phyloP scores from a whole-genome alignment of 768 basidiomycete species.

The Tylopilus plumbeoviolaceoides region DNA sequence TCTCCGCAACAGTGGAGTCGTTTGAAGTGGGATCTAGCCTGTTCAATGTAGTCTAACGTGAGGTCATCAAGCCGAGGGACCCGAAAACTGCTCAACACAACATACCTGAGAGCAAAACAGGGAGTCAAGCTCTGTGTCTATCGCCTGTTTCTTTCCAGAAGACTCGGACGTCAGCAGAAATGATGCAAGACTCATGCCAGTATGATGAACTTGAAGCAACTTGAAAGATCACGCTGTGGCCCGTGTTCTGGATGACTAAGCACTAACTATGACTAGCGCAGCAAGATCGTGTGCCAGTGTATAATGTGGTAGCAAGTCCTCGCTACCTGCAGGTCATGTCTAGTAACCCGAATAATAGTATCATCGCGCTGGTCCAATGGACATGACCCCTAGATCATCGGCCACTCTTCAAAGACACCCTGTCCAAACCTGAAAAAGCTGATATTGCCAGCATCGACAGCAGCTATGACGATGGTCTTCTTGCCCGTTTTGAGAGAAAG shows the following conservation, averaged over 20 bases:
- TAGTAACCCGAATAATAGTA: no score
- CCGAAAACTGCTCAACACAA: background rate
- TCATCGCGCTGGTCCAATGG: background rate
- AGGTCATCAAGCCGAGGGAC: constrained; percentile 6
- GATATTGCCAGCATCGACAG: constrained; percentile 81
- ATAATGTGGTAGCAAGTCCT: no score
- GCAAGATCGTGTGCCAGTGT: no score
- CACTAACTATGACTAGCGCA: background rate
- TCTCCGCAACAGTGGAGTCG: background rate
- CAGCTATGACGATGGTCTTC: constrained; percentile 80
- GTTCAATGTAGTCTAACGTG: constrained; percentile 5
- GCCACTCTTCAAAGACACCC: constrained; percentile 81
- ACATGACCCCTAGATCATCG: constrained; percentile 42
- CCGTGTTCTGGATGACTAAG: constrained; percentile 10
- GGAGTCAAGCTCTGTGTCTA: constrained; percentile 62
- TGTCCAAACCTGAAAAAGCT: constrained; percentile 88
- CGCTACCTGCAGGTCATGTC: no score
- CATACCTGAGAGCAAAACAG: constrained; percentile 56
- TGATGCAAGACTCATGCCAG: constrained; percentile 52
- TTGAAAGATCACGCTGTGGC: no score
- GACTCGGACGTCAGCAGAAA: constrained; percentile 39
- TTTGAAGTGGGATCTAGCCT: constrained; percentile 3
- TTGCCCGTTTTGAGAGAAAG: constrained; percentile 78
- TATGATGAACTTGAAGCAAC: constrained; percentile 27
- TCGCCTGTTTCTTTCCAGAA: constrained; percentile 35